These are phyloP conservation scores for Pyricularia grisea DNA, from an alignment of 2,329 filamentous ascomycete genomes.

Conservation along the genomic window DNA sequence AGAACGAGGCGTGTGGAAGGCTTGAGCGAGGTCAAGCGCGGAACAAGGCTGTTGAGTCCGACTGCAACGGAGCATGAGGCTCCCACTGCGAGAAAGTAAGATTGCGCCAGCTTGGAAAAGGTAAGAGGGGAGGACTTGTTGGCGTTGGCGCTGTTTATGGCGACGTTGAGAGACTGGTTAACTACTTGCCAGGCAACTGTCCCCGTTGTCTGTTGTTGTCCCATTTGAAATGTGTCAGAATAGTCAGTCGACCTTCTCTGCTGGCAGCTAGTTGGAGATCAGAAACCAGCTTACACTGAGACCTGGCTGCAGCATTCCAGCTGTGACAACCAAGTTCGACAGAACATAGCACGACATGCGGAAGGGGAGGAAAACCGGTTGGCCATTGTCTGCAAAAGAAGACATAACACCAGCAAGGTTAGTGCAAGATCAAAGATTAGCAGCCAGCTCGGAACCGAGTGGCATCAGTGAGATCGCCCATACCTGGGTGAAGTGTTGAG, in stretches of 20 bases:
- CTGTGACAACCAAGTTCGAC: conserved; percentile 89
- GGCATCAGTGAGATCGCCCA: not conserved
- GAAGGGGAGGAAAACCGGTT: conserved; percentile 87
- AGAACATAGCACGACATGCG: conserved; percentile 95
- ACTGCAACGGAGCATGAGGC: conserved; percentile 91
- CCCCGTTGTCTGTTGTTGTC: conserved; percentile 53
- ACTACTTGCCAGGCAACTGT: conserved; percentile 90
- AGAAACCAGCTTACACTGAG: conserved; percentile 46
- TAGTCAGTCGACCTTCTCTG: not conserved
- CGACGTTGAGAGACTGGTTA: conserved; percentile 97
- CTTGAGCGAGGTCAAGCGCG: conserved; percentile 66
- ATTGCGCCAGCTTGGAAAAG: conserved; percentile 71
- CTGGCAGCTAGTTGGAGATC: not conserved
- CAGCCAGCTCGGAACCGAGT: conserved; percentile 3
- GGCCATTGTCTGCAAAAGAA: conserved; percentile 67
- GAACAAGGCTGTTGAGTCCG: conserved; percentile 83
- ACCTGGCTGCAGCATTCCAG: conserved; percentile 90
- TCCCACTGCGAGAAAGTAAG: conserved; percentile 83
- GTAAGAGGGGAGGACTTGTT: conserved; percentile 94
- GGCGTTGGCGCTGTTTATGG: conserved; percentile 94
- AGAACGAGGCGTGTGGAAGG: conserved; percentile 70
- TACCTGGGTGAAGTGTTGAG: conserved; percentile 91
- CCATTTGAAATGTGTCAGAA: not conserved
- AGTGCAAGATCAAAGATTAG: not conserved
- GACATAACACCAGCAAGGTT: not conserved